Percentiles rank a stretch among this genome's conserved stretches.
phyloP scores from a whole-genome alignment of 2,329 filamentous ascomycete species.

The Stagonosporopsis cucurbitacearum region DNA sequence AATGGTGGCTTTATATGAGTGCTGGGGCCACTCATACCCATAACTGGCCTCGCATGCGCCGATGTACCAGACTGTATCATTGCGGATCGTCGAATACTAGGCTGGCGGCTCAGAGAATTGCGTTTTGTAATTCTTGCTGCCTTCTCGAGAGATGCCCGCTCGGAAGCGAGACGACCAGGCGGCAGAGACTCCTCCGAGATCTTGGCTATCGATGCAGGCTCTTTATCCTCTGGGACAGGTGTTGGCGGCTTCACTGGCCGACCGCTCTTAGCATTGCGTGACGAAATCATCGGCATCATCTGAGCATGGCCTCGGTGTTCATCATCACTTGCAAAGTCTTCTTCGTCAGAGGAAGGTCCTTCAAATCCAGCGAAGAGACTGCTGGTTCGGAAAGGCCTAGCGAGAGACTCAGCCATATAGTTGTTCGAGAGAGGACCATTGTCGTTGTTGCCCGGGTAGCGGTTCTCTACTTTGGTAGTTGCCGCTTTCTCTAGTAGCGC shows the following conservation, averaged over 20 bases:
- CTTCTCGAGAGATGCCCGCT: constrained; percentile 46
- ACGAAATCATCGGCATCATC: constrained; percentile 54
- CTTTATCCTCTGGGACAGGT: constrained; percentile 53
- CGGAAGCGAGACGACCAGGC: constrained; percentile 28
- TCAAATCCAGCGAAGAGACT: constrained; percentile 90
- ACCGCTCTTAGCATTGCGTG: constrained; percentile 58
- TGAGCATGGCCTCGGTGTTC: constrained; percentile 60
- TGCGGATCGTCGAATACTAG: constrained; percentile 76
- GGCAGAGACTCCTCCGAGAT: constrained; percentile 41
- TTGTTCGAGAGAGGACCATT: constrained; percentile 71
- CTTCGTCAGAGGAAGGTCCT: constrained; percentile 62
- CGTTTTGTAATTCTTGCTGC: constrained; percentile 46
- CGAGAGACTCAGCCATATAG: constrained; percentile 63
- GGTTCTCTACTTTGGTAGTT: constrained; percentile 59
- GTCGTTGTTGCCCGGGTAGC: constrained; percentile 81
- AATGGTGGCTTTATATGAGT: constrained; percentile 72
- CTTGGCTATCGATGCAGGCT: constrained; percentile 37
- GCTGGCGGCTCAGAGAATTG: constrained; percentile 46
- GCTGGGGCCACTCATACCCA: constrained; percentile 60
- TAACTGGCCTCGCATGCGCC: constrained; percentile 72
- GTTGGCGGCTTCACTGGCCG: constrained; percentile 51
- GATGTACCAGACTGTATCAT: constrained; percentile 81
- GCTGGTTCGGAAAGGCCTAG: constrained; percentile 76
- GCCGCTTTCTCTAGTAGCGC: constrained; percentile 38
- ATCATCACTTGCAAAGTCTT: constrained; percentile 65